Percentiles rank a stretch among this genome's conserved stretches.
These are phyloP conservation scores for Tetraselmis chui DNA, from an alignment of 139 green algal genomes.

Conservation along the genomic window DNA sequence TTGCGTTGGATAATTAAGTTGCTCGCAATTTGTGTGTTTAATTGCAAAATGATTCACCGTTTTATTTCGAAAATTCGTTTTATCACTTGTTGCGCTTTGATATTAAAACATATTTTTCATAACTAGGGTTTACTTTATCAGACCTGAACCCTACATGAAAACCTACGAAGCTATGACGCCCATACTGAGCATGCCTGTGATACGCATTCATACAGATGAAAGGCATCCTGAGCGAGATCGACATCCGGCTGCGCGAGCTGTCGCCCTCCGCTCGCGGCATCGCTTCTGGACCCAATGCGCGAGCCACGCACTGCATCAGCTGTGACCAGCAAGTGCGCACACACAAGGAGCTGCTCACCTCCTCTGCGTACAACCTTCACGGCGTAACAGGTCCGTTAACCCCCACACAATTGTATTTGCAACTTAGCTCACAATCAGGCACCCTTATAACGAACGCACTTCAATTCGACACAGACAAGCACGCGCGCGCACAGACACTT, in stretches of 20 bases:
- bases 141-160: too few relatives aligned
- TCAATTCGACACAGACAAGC: background rate
- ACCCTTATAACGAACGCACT: background rate
- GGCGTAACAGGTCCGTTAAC: background rate
- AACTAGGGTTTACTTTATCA: too few relatives aligned
- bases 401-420: background rate
- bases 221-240: background rate
- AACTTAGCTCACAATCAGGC: background rate
- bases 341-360: background rate
- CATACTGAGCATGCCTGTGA: too few relatives aligned
- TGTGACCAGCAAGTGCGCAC: background rate
- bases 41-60: too few relatives aligned
- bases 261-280: background rate
- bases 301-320: background rate
- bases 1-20: too few relatives aligned
- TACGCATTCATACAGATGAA: too few relatives aligned
- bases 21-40: too few relatives aligned
- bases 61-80: too few relatives aligned
- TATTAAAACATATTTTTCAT: too few relatives aligned
- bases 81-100: too few relatives aligned
- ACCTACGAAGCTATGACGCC: too few relatives aligned
- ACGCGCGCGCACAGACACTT: too few relatives aligned
- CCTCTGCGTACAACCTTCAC: background rate
- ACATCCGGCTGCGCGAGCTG: background rate
- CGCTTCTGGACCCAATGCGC: background rate